Conservation (phyloP, 148 eudicot genomes). For the Rhododendron mucronatum region DNA sequence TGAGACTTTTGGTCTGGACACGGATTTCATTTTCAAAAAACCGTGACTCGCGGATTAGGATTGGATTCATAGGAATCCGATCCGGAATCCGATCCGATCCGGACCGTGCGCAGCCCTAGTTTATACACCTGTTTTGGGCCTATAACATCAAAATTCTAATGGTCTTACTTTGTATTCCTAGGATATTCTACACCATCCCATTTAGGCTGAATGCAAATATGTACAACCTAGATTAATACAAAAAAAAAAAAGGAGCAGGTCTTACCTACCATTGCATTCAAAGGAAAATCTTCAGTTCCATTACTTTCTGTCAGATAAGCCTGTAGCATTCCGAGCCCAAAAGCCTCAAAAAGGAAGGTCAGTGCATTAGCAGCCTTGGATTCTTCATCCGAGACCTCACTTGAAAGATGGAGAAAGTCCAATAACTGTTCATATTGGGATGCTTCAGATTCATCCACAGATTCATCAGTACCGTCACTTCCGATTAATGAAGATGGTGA, state of each 20-base stretch:
- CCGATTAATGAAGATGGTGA: conserved; percentile 63
- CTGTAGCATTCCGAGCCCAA: conserved; percentile 59
- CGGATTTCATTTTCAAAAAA: too few relatives aligned
- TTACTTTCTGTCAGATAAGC: conserved; percentile 54
- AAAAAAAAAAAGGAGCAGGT: conserved; percentile 8
- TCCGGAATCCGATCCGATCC: too few relatives aligned
- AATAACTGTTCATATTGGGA: conserved; percentile 66
- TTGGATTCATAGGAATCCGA: too few relatives aligned
- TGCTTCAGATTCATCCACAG: conserved; percentile 75
- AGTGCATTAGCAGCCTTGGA: conserved; percentile 53
- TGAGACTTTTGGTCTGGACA: too few relatives aligned
- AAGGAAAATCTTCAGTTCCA: conserved; percentile 51
- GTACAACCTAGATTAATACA: not conserved
- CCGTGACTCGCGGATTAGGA: too few relatives aligned
- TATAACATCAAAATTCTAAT: not conserved
- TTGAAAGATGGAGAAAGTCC: conserved; percentile 63
- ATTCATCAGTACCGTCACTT: conserved; percentile 82
- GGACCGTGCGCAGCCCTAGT: too few relatives aligned
- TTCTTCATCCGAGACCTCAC: conserved; percentile 52
- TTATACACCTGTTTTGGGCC: not conserved
- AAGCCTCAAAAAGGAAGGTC: conserved; percentile 57
- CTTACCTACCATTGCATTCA: conserved; percentile 99
- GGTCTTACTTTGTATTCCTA: not conserved
- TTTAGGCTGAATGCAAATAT: not conserved
- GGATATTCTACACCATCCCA: not conserved